phyloP scores from a whole-genome alignment of 495 filamentous ascomycete species.

The Pyrenula massariospora region DNA sequence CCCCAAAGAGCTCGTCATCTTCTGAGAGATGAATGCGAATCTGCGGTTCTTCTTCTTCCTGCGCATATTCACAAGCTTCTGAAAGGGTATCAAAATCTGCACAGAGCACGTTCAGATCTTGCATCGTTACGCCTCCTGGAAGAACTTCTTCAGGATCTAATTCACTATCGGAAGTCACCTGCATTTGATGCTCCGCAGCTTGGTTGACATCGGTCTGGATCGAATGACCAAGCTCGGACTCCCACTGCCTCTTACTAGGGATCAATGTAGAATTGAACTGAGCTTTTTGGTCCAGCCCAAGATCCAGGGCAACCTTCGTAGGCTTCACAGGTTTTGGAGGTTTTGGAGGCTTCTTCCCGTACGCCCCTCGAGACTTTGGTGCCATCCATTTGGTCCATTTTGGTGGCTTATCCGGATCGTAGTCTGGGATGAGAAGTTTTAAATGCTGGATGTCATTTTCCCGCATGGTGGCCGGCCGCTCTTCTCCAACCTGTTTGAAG shows the following conservation, averaged over 20 bases:
- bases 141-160: conserved; percentile 32
- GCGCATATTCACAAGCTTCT: conserved; percentile 18
- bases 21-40: neutral
- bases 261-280: conserved; percentile 58
- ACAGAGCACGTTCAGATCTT: conserved; percentile 70
- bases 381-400: conserved; percentile 65
- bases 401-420: conserved; percentile 50
- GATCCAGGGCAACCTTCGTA: conserved; percentile 75
- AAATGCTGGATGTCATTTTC: conserved; percentile 58
- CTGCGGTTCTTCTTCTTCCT: conserved; percentile 11
- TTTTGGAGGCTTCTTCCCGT: conserved; percentile 57
- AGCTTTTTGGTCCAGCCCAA: conserved; percentile 70
- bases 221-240: conserved; percentile 48
- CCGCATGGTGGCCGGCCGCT: conserved; percentile 41
- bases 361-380: conserved; percentile 57
- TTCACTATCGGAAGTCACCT: conserved; percentile 50
- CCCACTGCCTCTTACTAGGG: conserved; percentile 38
- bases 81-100: conserved; percentile 67
- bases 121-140: conserved; percentile 52
- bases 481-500: conserved; percentile 29
- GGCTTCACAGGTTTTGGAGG: conserved; percentile 70
- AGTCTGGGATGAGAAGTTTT: conserved; percentile 56
- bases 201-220: conserved; percentile 35
- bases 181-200: conserved; percentile 39
- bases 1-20: conserved; percentile 10